Percentiles rank a stretch among this genome's conserved stretches.
These are phyloP conservation scores for Trametes cinnabarina DNA, from an alignment of 768 basidiomycete genomes.

Conservation along the genomic window DNA sequence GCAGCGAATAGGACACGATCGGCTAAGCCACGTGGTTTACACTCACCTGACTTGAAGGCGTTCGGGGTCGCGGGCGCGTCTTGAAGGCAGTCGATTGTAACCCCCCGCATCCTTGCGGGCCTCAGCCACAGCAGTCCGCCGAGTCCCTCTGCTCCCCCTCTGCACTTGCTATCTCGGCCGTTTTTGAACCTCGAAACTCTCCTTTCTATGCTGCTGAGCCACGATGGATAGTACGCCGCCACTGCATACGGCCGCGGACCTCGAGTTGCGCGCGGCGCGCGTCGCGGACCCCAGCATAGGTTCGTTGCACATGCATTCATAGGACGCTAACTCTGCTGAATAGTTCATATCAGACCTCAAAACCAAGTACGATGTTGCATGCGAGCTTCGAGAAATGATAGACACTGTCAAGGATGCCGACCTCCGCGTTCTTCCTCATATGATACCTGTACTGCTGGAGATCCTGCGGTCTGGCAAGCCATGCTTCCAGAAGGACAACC, in stretches of 20 bases:
- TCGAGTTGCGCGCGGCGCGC: slow-evolving; percentile 68
- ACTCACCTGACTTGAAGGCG: background rate
- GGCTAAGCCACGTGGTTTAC: too few species aligned
- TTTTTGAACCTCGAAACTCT: background rate
- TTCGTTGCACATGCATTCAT: slow-evolving; percentile 27
- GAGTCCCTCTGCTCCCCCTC: background rate
- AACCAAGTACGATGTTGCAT: slow-evolving; percentile 66
- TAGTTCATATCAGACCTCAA: slow-evolving; percentile 52
- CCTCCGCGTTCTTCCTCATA: slow-evolving; percentile 63
- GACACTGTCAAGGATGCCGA: slow-evolving; percentile 78
- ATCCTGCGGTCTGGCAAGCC: slow-evolving; percentile 68
- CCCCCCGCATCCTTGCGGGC: slow-evolving; percentile 15
- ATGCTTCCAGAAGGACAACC: slow-evolving; percentile 61
- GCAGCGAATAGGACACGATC: too few species aligned
- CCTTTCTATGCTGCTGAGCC: slow-evolving; percentile 7
- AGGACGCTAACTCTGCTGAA: background rate
- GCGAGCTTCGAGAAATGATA: slow-evolving; percentile 78
- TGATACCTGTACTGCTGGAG: slow-evolving; percentile 72
- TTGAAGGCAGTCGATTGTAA: slow-evolving; percentile 14
- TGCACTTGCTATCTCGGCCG: too few species aligned
- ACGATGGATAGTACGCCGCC: slow-evolving; percentile 46
- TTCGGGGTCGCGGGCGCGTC: slow-evolving; percentile 17
- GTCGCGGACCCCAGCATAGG: slow-evolving; percentile 77
- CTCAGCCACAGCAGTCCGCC: slow-evolving; percentile 11
- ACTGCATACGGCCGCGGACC: slow-evolving; percentile 50